phyloP scores from a whole-genome alignment of 2,329 filamentous ascomycete genomes.

The Cadophora sp. region DNA sequence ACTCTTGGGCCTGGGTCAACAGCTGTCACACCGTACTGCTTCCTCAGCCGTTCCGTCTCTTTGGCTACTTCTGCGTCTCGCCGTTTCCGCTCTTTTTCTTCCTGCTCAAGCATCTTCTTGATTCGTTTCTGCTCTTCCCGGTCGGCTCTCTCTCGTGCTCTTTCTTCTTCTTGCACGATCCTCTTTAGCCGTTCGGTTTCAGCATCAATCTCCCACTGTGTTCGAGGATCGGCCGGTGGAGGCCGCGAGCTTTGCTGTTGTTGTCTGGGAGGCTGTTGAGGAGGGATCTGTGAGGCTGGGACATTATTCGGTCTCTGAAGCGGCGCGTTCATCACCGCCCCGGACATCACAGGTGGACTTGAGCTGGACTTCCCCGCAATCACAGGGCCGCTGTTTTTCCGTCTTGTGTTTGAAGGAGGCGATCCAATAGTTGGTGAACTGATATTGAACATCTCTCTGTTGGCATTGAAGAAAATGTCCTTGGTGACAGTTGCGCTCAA shows the following conservation, averaged over 20 bases:
- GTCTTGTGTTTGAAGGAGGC: conserved; percentile 26
- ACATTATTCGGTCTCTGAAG: conserved; percentile 23
- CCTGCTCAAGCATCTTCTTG: conserved; percentile 69
- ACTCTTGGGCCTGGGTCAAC: conserved; percentile 19
- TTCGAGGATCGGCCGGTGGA: conserved; percentile 41
- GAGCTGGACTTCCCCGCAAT: conserved; percentile 33
- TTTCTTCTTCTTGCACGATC: conserved; percentile 52
- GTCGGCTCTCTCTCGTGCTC: conserved; percentile 61
- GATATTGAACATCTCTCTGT: conserved; percentile 81
- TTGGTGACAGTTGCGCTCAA: conserved; percentile 68
- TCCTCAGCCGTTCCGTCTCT: conserved; percentile 83
- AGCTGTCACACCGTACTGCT: conserved; percentile 63
- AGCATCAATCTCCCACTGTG: conserved; percentile 63
- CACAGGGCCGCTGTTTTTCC: conserved; percentile 41
- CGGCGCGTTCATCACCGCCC: conserved; percentile 30
- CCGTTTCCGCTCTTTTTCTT: conserved; percentile 65
- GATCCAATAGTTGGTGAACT: conserved; percentile 47
- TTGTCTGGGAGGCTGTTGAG: conserved; percentile 25
- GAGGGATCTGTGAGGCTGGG: conserved; percentile 36
- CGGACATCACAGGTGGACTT: conserved; percentile 40
- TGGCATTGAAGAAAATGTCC: conserved; percentile 68
- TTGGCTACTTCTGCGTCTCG: conserved; percentile 69
- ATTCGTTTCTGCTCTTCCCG: conserved; percentile 63
- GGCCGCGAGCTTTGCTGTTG: conserved; percentile 30
- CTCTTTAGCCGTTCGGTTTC: conserved; percentile 78